Conservation (phyloP, 2,329 filamentous ascomycete genomes). For the Xylariaceae sp. region DNA sequence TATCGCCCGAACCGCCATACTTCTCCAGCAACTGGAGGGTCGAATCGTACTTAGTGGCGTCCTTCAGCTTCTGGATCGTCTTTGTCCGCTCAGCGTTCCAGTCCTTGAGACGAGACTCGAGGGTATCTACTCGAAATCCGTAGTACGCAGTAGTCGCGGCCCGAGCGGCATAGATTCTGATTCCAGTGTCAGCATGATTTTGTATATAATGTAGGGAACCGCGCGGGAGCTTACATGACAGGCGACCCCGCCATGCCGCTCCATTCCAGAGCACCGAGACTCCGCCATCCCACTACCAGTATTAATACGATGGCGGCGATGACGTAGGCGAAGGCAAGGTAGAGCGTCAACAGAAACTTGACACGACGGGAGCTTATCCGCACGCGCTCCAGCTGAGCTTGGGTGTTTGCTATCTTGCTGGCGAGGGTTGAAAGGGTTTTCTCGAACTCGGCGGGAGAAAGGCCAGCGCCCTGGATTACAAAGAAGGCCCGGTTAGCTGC, state of each 20-base stretch:
- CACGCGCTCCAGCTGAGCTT: constrained; percentile 66
- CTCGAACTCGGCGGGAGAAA: constrained; percentile 87
- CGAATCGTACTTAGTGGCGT: constrained; percentile 91
- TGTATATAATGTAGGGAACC: not conserved
- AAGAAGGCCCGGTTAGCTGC: not conserved
- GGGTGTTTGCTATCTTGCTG: constrained; percentile 71
- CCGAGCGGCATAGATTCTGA: constrained; percentile 74
- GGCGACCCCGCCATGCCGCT: constrained; percentile 73
- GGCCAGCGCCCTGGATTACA: constrained; percentile 60
- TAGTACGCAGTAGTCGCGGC: constrained; percentile 64
- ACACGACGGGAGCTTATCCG: constrained; percentile 69
- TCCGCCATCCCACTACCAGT: constrained; percentile 77
- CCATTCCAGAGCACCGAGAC: constrained; percentile 73
- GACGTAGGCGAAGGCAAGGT: constrained; percentile 84
- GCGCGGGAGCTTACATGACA: constrained; percentile 52
- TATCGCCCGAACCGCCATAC: constrained; percentile 67
- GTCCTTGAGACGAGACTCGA: constrained; percentile 64
- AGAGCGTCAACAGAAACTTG: constrained; percentile 84
- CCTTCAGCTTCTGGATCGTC: constrained; percentile 91
- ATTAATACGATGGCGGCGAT: constrained; percentile 76
- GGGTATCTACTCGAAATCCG: constrained; percentile 70
- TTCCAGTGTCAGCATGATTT: constrained; percentile 2
- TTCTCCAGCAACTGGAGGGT: constrained; percentile 91
- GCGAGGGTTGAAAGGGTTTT: constrained; percentile 80
- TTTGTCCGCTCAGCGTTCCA: constrained; percentile 73